Conservation (phyloP, 331 rosid species). For the Prunus yedoensis region DNA sequence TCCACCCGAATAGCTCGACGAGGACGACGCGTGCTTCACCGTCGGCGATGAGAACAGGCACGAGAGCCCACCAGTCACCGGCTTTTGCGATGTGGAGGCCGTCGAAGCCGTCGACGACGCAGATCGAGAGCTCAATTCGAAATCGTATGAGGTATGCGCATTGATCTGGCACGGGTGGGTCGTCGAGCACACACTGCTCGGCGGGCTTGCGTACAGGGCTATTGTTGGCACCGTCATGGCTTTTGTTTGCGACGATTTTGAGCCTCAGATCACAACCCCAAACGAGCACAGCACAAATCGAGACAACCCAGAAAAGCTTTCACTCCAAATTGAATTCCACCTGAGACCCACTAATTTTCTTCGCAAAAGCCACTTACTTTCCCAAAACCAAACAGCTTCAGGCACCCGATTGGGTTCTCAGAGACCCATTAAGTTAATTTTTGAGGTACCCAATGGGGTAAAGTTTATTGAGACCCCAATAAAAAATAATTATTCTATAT, state of each 20-base stretch:
- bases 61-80: conserved; percentile 75
- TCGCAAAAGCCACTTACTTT: too few species aligned
- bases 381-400: too few species aligned
- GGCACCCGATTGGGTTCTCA: background rate
- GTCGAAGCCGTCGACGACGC: conserved; percentile 60
- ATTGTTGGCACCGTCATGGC: too few species aligned
- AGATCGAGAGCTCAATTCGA: conserved; percentile 69
- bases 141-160: conserved; percentile 43
- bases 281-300: too few species aligned
- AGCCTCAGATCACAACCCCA: too few species aligned
- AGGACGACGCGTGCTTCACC: conserved; percentile 53
- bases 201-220: too few species aligned
- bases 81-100: conserved; percentile 64
- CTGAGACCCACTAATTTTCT: too few species aligned
- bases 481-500: background rate
- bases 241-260: too few species aligned
- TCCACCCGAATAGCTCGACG: conserved; percentile 49
- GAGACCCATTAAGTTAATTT: conserved; percentile 2
- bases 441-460: conserved; percentile 2
- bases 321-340: too few species aligned
- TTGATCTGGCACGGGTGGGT: too few species aligned
- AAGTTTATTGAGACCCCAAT: background rate
- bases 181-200: too few species aligned
- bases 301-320: too few species aligned
- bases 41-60: conserved; percentile 73